Evolutionary conservation across 305 asterid species (phyloP).

Genomic region (Solanum hybrid): DNA sequence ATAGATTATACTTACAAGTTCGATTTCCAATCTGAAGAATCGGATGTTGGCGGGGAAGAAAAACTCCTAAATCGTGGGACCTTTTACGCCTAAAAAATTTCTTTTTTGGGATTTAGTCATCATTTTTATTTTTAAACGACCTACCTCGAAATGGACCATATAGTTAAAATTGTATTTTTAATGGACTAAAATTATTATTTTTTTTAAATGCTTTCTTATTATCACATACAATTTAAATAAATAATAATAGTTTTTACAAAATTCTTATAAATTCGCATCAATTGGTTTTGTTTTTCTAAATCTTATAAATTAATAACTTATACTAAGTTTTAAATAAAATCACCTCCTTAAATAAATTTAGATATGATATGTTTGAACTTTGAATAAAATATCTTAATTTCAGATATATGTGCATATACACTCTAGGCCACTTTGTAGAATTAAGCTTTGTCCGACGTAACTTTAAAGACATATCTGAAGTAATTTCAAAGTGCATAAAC

Average conservation of each 20-base stretch:
- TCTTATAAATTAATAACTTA: background rate
- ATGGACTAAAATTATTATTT: background rate
- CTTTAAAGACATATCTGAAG: background rate
- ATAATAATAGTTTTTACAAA: background rate
- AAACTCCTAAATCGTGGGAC: background rate
- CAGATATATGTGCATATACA: background rate
- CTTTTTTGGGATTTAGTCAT: background rate
- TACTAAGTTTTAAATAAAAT: background rate
- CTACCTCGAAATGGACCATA: background rate
- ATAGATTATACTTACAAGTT: background rate
- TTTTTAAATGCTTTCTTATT: background rate
- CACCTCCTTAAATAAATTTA: background rate
- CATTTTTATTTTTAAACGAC: background rate
- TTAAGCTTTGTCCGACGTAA: background rate
- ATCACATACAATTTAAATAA: background rate
- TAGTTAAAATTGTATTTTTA: background rate
- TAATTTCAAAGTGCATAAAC: background rate
- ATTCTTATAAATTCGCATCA: background rate
- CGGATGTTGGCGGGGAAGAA: background rate
- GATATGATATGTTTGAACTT: background rate
- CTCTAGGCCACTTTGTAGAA: background rate
- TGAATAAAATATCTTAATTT: background rate
- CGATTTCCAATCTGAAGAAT: background rate
- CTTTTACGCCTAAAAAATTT: accelerated
- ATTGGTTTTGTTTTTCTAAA: background rate